Conservation (phyloP, 2,329 filamentous ascomycete genomes). For the Cladosporium sp. region DNA sequence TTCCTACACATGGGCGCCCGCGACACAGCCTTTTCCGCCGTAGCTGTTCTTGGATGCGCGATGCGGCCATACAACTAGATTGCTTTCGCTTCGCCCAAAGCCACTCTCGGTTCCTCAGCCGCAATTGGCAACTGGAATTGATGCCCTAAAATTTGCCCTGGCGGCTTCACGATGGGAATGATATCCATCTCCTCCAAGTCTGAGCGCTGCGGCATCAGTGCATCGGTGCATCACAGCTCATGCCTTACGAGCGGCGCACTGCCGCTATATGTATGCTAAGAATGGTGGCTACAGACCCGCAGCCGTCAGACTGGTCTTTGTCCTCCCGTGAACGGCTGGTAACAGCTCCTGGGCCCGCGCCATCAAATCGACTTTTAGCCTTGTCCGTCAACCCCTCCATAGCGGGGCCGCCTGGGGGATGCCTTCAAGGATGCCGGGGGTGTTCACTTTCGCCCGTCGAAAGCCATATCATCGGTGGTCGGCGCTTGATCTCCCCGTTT, state of each 20-base stretch:
- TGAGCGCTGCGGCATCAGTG: not conserved
- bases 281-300: constrained; percentile 7
- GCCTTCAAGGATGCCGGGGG: constrained; percentile 21
- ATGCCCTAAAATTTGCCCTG: not conserved
- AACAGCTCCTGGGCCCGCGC: constrained; percentile 11
- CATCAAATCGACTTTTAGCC: constrained; percentile 13
- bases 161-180: not conserved
- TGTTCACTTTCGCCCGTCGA: constrained; percentile 13
- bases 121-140: not conserved
- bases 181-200: not conserved
- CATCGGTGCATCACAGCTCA: not conserved
- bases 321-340: constrained; percentile 15
- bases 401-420: constrained; percentile 20
- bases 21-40: not conserved
- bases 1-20: constrained; percentile 11
- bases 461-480: constrained; percentile 17
- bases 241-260: not conserved
- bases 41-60: constrained; percentile 6
- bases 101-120: constrained; percentile 2
- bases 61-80: constrained; percentile 2
- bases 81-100: constrained; percentile 17
- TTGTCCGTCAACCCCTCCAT: constrained; percentile 10
- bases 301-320: not conserved
- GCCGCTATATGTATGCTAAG: constrained; percentile 7
- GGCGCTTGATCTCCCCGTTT: constrained; percentile 16